Base-by-base conservation (phyloP, 306 rosid species). In the Argentina anserina region DNA sequence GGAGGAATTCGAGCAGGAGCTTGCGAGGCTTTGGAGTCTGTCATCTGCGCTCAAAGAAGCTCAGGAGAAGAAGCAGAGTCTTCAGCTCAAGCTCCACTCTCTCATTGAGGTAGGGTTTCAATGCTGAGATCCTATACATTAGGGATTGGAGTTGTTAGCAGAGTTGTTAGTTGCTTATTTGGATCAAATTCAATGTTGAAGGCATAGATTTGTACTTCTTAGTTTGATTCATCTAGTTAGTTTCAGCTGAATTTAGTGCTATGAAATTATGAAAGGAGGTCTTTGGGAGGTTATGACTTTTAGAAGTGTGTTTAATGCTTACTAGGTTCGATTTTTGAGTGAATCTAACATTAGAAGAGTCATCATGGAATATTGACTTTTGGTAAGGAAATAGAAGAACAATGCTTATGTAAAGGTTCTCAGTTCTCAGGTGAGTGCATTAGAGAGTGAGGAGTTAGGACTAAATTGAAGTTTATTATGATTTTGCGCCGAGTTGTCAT, bases 1-100 rank as follows among this genome's bases (percentile, higher is more conserved):
- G 96, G 97, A 91, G 78, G 97, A 89, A 49, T 89, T 86, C 76
- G 89, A 94, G 76, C 92, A 88, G 36, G 96, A 91, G 74, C 90
- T 91, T 52, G 97, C 92, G 1, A 79, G 89, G 83, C 64, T 91
- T 14, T 75, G 90, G 75, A 95, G 99, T 80, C 93, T 95, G 25
- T 91, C 99, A 72, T 81, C 89, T 58, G 97, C 97, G 3, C 84
- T 94, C 65, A 45, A 67, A 25, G 82, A 87, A 73, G 85, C 96
- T 53, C 85, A 81, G 40, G 81, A 87, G 56, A 92, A 87, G 76
- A 91, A 88, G 45, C 82, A 67, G n/a, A 73, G 18, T 67, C 92
- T 91, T 56, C 82, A 84, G n/a, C 75, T 61, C 40, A 87, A 86
- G 76, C 97, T 95, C 59, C 76, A 86, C 20, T 39, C 77, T 1